Base-by-base conservation (phyloP, 192 early-diverging fungal genomes). In the Coemansia sp. region DNA sequence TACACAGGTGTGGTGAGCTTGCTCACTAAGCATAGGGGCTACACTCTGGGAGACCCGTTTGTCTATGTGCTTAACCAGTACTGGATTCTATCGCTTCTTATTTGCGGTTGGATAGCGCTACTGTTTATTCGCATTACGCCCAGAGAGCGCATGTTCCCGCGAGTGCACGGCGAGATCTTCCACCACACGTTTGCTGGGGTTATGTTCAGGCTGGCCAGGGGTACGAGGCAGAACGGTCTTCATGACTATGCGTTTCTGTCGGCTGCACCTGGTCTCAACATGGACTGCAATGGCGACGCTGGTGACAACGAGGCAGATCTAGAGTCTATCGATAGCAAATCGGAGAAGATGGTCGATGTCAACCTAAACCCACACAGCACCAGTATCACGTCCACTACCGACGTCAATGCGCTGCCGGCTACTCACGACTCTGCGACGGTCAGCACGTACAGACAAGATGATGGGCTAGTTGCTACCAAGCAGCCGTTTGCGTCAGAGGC, bases 131-230 rank as follows among this genome's bases (percentile, higher is more conserved):
- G 90, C 18, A 85, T 87, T 29, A 81, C 86, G 61, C 78, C 89
- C 13, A 83, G 87, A 33, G 90, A 92, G 47, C 88, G 92, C 31
- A 79, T 90, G 72, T 84, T 90, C 65, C 92, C 92, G 13, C 78
- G 83, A 33, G 83, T 81, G 8, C 84, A 84, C 36, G 89, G 88
- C 16, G 89, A 93, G 75, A 62, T 86, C 10, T 80, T 89, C 71
- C 83, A 89, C 67, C 72, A 87, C 46, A 70, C 86, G 16, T 27
- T 87, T 62, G 86, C 83, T 72, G 89, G 90, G 0, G 69, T 78
- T 4, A 71, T 89, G 72, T 38, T 87, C 15, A 71, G 87, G 11
- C 41, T 91, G 68, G 70, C 79, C 10, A 72, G 83, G 9, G 69
- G 87, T 33, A 73, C 68, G 4, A 36, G 62, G 43, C 81, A 84